A percentile compares a stretch with the other conserved stretches of the same genome.
phyloP scores from a whole-genome alignment of 805 yeast species.

The Blastobotrys americana region DNA sequence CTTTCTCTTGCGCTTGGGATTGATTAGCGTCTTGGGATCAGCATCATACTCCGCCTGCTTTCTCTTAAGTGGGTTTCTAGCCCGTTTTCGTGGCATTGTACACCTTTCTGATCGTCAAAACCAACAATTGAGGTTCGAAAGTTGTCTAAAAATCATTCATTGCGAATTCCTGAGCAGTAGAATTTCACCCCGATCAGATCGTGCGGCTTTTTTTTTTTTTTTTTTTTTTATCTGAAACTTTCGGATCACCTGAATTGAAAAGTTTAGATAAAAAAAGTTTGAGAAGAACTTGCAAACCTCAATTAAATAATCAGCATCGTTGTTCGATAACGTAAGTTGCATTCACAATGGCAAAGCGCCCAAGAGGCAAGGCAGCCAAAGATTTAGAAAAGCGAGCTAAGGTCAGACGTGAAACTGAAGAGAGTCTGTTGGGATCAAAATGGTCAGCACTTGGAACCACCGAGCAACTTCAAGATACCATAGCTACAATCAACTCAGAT shows the following conservation, averaged over 20 bases:
- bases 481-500: slow-evolving; percentile 9
- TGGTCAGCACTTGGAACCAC: slow-evolving; percentile 14
- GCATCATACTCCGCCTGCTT: slow-evolving; percentile 16
- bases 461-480: slow-evolving; percentile 4
- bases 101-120: not conserved
- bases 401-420: slow-evolving; percentile 14
- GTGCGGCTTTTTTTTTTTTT: not conserved
- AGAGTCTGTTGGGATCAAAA: slow-evolving; percentile 10
- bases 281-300: slow-evolving; percentile 3
- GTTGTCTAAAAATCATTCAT: too few relatives aligned
- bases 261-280: too few relatives aligned
- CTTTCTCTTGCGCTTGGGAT: slow-evolving; percentile 12
- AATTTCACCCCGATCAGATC: too few relatives aligned
- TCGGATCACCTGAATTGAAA: not conserved
- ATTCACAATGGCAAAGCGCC: slow-evolving; percentile 23
- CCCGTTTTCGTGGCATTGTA: slow-evolving; percentile 20
- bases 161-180: too few relatives aligned
- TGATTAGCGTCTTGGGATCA: slow-evolving; percentile 15
- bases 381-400: slow-evolving; percentile 20
- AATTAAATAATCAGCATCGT: too few relatives aligned
- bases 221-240: not conserved
- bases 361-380: slow-evolving; percentile 19
- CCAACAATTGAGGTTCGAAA: not conserved
- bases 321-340: too few relatives aligned
- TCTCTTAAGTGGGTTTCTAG: slow-evolving; percentile 20